Base-by-base conservation (phyloP, 176 grass and related monocot species). In the Bromus sterilis region DNA sequence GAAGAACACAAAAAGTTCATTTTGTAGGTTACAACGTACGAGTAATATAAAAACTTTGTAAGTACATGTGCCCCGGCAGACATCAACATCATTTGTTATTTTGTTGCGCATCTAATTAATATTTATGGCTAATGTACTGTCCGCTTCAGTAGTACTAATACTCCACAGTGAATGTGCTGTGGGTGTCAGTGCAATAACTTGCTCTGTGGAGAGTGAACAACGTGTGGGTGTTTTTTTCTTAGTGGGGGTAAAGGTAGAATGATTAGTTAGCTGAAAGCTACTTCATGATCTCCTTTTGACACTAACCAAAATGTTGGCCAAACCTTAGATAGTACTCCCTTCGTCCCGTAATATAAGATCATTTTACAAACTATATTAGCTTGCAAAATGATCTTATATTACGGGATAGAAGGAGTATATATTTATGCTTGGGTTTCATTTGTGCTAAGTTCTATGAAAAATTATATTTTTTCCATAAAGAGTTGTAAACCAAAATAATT, bases 21-120 rank as follows among this genome's bases (percentile, higher is more conserved):
- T 82, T 78, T 86, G 28, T 65, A 82, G 74, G 74, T 65, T 86
- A 59, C 72, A 37, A 29, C 8, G 48, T 51, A 51, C 28, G 68
- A 82, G 44, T 56, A 67, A 31, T 81, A 85, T 81, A 77, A 77
- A 44, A 77, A 56, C 7, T 32, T 56, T 15, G 34, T 44, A 78
- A 78, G 78, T 71, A 78, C 78, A 73, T 82, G 82, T 68, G 34
- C 29, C 35, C 32, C 9, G 39, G 21, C 41, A 32, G 85, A 85
- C 65, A 86, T 89, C 78, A 89, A 82, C 78, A 86, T 73, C 65
- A 72, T 58, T 66, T 82, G 72, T 86, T 82, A 42, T 66, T 51
- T 21, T 51, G 18, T 51, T 51, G 18, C 7, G 18, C 7, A 51
- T 51, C 6, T 3, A 51, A 43, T 86, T 66, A 86, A 73, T 78